Percentiles rank a stretch among this genome's conserved stretches.
Evolutionary conservation across 164 flowering plant genomes (phyloP).

Genomic region (Cinnamomum chago): DNA sequence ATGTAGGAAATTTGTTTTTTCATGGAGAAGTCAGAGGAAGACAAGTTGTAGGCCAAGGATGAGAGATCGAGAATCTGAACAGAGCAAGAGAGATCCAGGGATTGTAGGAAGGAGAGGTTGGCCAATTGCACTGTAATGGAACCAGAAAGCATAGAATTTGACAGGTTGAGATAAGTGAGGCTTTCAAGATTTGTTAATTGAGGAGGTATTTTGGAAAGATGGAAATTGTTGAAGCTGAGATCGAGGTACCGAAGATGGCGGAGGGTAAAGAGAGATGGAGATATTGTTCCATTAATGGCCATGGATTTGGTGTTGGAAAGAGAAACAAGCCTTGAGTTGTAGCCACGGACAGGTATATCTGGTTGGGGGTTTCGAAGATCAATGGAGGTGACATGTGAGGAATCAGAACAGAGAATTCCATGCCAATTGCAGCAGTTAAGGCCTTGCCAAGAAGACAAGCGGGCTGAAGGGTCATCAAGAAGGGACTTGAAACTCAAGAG

Average conservation of each 20-base stretch:
- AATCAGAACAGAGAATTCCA: constrained; percentile 16
- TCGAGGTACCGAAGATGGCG: constrained; percentile 14
- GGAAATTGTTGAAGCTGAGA: constrained; percentile 20
- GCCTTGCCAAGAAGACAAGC: constrained; percentile 21
- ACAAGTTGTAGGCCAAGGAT: constrained; percentile 4
- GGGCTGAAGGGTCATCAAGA: constrained; percentile 13
- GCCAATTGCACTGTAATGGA: constrained; percentile 13
- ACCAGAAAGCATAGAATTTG: constrained; percentile 9
- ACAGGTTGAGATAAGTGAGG: constrained; percentile 17
- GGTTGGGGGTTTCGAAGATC: constrained; percentile 10
- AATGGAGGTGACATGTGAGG: constrained; percentile 9
- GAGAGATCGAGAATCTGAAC: background rate
- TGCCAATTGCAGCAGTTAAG: constrained; percentile 20
- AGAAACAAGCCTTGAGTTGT: background rate
- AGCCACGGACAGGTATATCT: background rate
- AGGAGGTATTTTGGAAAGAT: constrained; percentile 6
- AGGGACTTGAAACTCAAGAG: constrained; percentile 17
- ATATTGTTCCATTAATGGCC: constrained; percentile 16
- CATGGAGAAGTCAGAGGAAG: background rate
- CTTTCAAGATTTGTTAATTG: constrained; percentile 8
- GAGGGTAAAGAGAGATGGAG: constrained; percentile 18
- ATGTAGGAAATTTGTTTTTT: background rate
- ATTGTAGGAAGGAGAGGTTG: constrained; percentile 18
- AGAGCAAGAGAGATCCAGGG: constrained; percentile 21
- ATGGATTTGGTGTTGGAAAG: constrained; percentile 5